phyloP scores from a whole-genome alignment of 2,329 filamentous ascomycete genomes.

The Colletotrichum musae region DNA sequence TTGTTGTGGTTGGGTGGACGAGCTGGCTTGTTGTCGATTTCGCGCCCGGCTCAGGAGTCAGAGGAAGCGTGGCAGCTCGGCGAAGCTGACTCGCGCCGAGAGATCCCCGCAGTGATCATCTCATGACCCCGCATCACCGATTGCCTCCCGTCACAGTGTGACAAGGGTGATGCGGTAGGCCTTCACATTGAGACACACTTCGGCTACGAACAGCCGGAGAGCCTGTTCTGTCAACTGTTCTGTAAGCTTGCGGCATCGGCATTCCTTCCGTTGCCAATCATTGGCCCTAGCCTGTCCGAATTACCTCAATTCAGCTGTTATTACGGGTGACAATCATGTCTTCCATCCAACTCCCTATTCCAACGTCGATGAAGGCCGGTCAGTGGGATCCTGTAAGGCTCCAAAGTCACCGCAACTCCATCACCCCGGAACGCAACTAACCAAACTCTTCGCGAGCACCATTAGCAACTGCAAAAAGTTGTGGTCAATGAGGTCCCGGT shows the following conservation, averaged over 20 bases:
- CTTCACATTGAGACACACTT: no score
- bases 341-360: neutral
- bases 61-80: neutral
- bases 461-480: conserved; percentile 45
- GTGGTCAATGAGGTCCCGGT: conserved; percentile 59
- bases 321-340: conserved; percentile 1
- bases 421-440: neutral
- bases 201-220: no score
- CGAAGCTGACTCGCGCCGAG: conserved; percentile 12
- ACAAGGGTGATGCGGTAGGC: no score
- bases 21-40: neutral
- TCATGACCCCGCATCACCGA: conserved; percentile 10
- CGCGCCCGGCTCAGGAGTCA: conserved; percentile 8
- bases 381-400: conserved; percentile 43
- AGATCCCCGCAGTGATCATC: neutral
- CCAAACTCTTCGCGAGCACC: neutral
- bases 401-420: neutral
- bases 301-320: no score
- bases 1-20: neutral
- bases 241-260: no score
- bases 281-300: no score
- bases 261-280: no score
- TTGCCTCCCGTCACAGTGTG: conserved; percentile 8
- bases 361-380: conserved; percentile 42
- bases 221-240: no score